Evolutionary conservation across 257 asterid genomes (phyloP).

Genomic region (Nicotiana noctiflora): DNA sequence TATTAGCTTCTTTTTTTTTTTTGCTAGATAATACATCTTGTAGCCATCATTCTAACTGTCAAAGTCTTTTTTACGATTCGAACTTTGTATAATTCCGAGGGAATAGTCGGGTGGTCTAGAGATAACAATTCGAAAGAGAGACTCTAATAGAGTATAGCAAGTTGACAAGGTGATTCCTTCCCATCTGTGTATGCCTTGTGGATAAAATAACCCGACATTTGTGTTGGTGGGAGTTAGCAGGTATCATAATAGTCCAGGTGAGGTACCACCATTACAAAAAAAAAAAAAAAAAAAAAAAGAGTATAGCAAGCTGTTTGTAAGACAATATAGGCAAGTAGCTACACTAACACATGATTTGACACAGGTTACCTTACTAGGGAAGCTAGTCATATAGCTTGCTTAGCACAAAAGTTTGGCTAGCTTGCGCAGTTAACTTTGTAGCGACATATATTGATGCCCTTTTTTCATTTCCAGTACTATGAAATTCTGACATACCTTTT

Average conservation of each 20-base stretch:
- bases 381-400: background rate
- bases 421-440: background rate
- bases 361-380: too few relatives aligned
- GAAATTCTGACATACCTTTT: background rate
- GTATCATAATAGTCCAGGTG: too few relatives aligned
- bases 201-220: too few relatives aligned
- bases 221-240: too few relatives aligned
- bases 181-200: too few relatives aligned
- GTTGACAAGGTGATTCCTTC: too few relatives aligned
- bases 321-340: too few relatives aligned
- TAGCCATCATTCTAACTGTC: background rate
- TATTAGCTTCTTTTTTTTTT: background rate
- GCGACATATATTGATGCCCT: background rate
- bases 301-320: too few relatives aligned
- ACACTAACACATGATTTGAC: too few relatives aligned
- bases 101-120: background rate
- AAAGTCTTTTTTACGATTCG: background rate
- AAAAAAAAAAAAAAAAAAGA: too few relatives aligned
- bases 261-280: too few relatives aligned
- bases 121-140: background rate
- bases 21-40: background rate
- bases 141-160: background rate
- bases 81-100: background rate
- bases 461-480: background rate
- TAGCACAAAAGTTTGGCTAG: background rate